Evolutionary conservation across 1,284 basidiomycete species (phyloP).

Genomic region (Puccinia hordei): DNA sequence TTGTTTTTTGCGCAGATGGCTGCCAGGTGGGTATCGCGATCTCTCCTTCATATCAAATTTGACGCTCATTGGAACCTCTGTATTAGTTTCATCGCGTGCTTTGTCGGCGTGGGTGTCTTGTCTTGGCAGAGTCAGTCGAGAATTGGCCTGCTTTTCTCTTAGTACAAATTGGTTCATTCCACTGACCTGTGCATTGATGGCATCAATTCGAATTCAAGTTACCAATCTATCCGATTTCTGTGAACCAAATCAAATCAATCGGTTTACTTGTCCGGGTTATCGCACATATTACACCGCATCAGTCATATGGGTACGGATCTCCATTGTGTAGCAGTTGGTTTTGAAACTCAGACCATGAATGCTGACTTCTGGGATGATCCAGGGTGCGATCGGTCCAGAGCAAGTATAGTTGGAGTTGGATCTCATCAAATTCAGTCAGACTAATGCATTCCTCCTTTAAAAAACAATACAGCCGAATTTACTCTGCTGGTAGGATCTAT

Average conservation of each 20-base stretch:
- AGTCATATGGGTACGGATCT: constrained; percentile 41
- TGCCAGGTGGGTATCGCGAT: constrained; percentile 18
- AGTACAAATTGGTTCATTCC: not conserved
- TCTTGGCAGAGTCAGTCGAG: constrained; percentile 44
- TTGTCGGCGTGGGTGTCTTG: constrained; percentile 47
- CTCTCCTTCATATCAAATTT: not conserved
- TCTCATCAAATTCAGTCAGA: not conserved
- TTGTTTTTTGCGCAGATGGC: constrained; percentile 48
- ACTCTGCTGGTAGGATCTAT: constrained; percentile 38
- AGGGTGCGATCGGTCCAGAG: constrained; percentile 45
- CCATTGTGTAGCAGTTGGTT: not conserved
- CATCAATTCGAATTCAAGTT: constrained; percentile 16
- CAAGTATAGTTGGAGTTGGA: not conserved
- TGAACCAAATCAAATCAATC: constrained; percentile 39
- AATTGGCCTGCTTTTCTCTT: not conserved
- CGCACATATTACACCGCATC: constrained; percentile 40
- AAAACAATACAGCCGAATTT: constrained; percentile 33
- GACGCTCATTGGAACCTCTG: too few species aligned
- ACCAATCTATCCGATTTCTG: constrained; percentile 44
- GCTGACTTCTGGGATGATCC: not conserved
- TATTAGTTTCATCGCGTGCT: constrained; percentile 40
- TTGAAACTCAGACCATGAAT: not conserved
- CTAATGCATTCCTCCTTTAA: not conserved
- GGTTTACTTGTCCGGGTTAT: constrained; percentile 45
- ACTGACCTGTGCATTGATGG: not conserved